Base-by-base conservation (phyloP, 2,329 filamentous ascomycete genomes). In the Alternaria infectoria region DNA sequence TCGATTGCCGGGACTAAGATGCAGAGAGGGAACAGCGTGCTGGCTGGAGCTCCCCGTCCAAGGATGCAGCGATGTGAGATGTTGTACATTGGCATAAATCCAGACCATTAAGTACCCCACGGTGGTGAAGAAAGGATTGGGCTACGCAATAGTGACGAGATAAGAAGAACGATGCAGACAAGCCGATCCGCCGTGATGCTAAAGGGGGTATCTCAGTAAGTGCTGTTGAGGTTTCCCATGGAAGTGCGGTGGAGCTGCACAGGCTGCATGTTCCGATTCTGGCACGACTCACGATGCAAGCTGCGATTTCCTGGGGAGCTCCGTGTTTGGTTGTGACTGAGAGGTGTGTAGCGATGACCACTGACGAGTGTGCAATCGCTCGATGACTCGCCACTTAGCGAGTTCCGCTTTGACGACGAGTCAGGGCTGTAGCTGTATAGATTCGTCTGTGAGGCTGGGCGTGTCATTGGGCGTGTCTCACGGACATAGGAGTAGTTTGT, bases 341-440 rank as follows among this genome's bases (percentile, higher is more conserved):
- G 57, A 30, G 67, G 62, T 11, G 46, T 54, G 45, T 84, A 84
- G 15, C 70, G 71, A 28, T 82, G 72, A 3, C 82, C 82, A 45
- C 75, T 83, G 28, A 83, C 73, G 7, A 84, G 66, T 2, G 75
- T 78, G 7, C 71, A 71, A 13, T 77, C 74, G 30, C 67, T 72
- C 4, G 74, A 55, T 13, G 71, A 45, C 11, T 67, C 62, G 4
- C 68, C 69, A 11, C 63, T 54, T 3, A 71, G 62, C 4, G 77
- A 77, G 32, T 72, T 71, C 19, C 71, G 69, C 59, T 78, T 81
- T 19, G 70, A 71, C 30, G 71, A 68, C 55, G 71, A 75, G 11
- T 71, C 75, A 32, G 74, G 75, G 46, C 72, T 76, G 65, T 82
- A 83, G 54, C 77, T 78, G 62, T 84, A 84, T 9, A 80, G 69